Evolutionary conservation across 257 asterid genomes (phyloP).

Genomic region (Solanum sejunctum): DNA sequence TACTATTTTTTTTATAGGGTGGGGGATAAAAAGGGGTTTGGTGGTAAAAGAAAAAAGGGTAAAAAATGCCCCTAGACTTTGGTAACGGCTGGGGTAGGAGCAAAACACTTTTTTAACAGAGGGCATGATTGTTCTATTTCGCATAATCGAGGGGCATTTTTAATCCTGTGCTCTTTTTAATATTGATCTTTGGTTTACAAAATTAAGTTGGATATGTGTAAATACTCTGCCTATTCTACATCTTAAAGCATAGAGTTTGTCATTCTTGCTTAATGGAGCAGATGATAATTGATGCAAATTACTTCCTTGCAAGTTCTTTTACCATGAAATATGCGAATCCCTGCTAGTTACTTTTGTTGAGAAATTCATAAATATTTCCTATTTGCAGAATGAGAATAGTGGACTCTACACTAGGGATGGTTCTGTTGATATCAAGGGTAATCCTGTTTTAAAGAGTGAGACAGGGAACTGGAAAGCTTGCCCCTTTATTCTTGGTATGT

Average conservation of each 20-base stretch:
- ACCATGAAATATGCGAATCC: background rate
- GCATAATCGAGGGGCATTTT: background rate
- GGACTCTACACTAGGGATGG: slow-evolving; percentile 76
- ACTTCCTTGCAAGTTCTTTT: background rate
- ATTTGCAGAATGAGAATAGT: slow-evolving; percentile 32
- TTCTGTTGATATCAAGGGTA: slow-evolving; percentile 87
- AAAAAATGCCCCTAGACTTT: background rate
- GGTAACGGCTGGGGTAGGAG: background rate
- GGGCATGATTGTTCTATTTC: background rate
- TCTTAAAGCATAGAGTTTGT: background rate
- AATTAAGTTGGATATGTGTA: background rate
- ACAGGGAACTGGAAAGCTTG: slow-evolving; percentile 99
- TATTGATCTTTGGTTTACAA: background rate
- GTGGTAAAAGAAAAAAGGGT: background rate
- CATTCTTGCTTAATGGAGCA: background rate
- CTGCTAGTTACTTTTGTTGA: background rate
- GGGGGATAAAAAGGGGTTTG: background rate
- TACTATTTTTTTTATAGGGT: background rate
- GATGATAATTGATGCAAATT: background rate
- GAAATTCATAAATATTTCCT: background rate
- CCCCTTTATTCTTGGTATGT: slow-evolving; percentile 79
- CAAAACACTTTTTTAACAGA: background rate
- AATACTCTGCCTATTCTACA: background rate
- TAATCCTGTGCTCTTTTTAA: background rate
- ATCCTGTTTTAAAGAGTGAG: slow-evolving; percentile 70